These are phyloP conservation scores for Cryphonectria japonica DNA, from an alignment of 2,329 filamentous ascomycete genomes.

Conservation along the genomic window DNA sequence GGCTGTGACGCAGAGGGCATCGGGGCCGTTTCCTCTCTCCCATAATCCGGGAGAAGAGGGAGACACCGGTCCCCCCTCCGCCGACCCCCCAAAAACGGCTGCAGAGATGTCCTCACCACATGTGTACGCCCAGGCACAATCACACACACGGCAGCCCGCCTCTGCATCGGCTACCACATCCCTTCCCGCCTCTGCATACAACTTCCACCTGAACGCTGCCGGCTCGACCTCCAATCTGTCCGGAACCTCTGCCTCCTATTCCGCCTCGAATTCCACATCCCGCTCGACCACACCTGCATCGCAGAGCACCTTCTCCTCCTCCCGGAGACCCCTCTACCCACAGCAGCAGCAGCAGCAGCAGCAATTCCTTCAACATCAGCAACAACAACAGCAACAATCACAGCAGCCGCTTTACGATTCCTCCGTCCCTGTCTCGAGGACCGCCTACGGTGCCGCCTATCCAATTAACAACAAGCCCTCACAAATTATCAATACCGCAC, in stretches of 20 bases:
- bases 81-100: slow-evolving; percentile 3
- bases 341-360: slow-evolving; percentile 17
- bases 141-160: slow-evolving; percentile 21
- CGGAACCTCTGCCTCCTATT: slow-evolving; percentile 10
- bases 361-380: background rate
- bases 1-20: background rate
- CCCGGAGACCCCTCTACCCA: slow-evolving; percentile 20
- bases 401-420: slow-evolving; percentile 12
- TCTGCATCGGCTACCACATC: slow-evolving; percentile 20
- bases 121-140: slow-evolving; percentile 21
- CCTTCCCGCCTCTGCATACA: slow-evolving; percentile 29
- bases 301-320: slow-evolving; percentile 16
- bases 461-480: slow-evolving; percentile 15
- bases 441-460: slow-evolving; percentile 24
- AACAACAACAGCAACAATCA: background rate
- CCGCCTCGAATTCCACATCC: slow-evolving; percentile 24
- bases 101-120: slow-evolving; percentile 28
- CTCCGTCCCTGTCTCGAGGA: slow-evolving; percentile 23
- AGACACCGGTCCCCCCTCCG: slow-evolving; percentile 16
- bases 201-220: slow-evolving; percentile 24
- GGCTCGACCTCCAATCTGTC: slow-evolving; percentile 17
- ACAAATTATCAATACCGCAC: slow-evolving; percentile 25
- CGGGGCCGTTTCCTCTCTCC: slow-evolving; percentile 21
- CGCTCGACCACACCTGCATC: slow-evolving; percentile 27
- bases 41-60: slow-evolving; percentile 25